Percentiles rank a stretch among this genome's conserved stretches.
phyloP scores from a whole-genome alignment of 2,329 filamentous ascomycete genomes.

The Aspergillus unguis region DNA sequence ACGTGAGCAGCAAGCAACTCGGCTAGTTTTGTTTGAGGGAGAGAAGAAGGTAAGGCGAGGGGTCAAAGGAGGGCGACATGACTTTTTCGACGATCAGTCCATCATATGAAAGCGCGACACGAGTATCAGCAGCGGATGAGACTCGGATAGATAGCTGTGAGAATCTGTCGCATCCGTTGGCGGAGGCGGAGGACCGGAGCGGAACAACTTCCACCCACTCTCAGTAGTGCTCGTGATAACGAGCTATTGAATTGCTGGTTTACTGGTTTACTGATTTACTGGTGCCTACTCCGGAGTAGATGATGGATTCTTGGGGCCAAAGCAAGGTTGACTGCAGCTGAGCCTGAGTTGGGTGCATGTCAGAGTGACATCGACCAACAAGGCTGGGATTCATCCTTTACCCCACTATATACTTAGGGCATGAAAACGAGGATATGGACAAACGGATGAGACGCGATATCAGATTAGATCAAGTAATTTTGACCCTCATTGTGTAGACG shows the following conservation, averaged over 20 bases:
- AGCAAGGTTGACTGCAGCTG: background rate
- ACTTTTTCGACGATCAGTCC: conserved; percentile 18
- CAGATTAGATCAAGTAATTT: conserved; percentile 64
- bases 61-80: conserved; percentile 20
- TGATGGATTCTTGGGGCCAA: background rate
- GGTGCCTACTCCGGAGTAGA: background rate
- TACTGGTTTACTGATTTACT: background rate
- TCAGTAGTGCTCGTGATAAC: background rate
- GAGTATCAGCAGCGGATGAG: background rate
- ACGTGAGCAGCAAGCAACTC: background rate
- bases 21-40: conserved; percentile 11
- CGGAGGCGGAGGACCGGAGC: conserved; percentile 17
- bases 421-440: background rate
- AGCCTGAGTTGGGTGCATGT: background rate
- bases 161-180: conserved; percentile 8
- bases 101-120: conserved; percentile 6
- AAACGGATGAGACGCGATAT: conserved; percentile 27
- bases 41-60: conserved; percentile 9
- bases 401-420: conserved; percentile 1
- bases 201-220: conserved; percentile 15
- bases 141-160: background rate
- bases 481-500: conserved; percentile 42
- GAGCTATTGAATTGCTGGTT: background rate
- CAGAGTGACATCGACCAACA: background rate
- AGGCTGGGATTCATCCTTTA: background rate